Evolutionary conservation across 2,329 filamentous ascomycete genomes (phyloP).

Genomic region (Myotisia sp.): DNA sequence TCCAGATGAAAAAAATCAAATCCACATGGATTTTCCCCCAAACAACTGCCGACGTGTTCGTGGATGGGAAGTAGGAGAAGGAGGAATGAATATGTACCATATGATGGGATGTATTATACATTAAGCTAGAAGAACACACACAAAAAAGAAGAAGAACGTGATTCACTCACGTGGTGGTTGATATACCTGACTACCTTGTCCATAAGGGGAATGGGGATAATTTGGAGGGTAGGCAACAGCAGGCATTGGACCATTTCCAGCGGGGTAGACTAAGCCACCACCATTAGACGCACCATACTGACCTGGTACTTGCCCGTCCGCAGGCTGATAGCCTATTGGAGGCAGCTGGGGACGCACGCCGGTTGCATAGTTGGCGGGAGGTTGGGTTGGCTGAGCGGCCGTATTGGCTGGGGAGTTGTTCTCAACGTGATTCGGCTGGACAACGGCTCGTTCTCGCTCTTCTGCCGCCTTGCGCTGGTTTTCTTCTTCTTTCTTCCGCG

Average conservation of each 20-base stretch:
- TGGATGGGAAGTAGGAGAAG: background rate
- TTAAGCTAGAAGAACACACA: background rate
- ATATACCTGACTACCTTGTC: slow-evolving; percentile 36
- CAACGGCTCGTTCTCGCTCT: slow-evolving; percentile 57
- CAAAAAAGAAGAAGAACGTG: slow-evolving; percentile 14
- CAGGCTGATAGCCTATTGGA: slow-evolving; percentile 58
- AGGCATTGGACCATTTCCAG: slow-evolving; percentile 34
- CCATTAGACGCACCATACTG: slow-evolving; percentile 51
- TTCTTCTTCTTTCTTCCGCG: slow-evolving; percentile 97
- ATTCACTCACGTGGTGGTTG: slow-evolving; percentile 35
- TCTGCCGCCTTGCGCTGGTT: slow-evolving; percentile 78
- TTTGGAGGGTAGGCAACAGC: slow-evolving; percentile 29
- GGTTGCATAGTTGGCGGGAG: slow-evolving; percentile 32
- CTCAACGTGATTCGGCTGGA: slow-evolving; percentile 36
- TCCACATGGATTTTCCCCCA: too few relatives aligned
- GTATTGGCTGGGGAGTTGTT: slow-evolving; percentile 32
- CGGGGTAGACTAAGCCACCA: slow-evolving; percentile 33
- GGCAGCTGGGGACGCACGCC: slow-evolving; percentile 52
- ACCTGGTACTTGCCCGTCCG: slow-evolving; percentile 38
- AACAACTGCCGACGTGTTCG: too few relatives aligned
- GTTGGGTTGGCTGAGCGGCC: slow-evolving; percentile 15
- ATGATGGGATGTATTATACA: background rate
- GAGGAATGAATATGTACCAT: background rate
- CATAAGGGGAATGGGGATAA: slow-evolving; percentile 38
- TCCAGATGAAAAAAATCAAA: too few relatives aligned